phyloP scores from a whole-genome alignment of 306 rosid genomes.

The Chamaecrista fasciculata region DNA sequence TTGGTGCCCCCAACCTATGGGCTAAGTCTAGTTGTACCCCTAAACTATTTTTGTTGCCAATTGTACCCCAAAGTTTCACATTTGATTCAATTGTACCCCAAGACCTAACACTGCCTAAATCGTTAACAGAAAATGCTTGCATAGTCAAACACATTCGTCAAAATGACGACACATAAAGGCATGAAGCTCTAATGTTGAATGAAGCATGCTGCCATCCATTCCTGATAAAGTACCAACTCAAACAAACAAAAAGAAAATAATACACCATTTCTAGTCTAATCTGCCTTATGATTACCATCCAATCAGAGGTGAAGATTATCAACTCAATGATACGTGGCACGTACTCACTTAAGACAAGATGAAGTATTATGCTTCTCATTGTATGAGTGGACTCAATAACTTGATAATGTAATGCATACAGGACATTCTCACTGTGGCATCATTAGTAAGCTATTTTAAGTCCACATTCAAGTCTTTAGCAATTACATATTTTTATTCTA shows the following conservation, averaged over 20 bases:
- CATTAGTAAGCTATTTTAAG: neutral
- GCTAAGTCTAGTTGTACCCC: no score
- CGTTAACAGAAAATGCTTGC: no score
- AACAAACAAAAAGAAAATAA: neutral
- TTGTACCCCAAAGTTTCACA: no score
- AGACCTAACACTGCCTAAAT: no score
- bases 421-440: no score
- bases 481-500: neutral
- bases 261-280: neutral
- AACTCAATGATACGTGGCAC: neutral
- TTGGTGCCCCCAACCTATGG: no score
- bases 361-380: neutral
- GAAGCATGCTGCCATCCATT: neutral
- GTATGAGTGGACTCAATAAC: slow-evolving; percentile 3
- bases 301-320: neutral
- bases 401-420: slow-evolving; percentile 4
- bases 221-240: neutral
- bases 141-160: neutral
- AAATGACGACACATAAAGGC: neutral
- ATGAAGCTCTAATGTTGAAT: neutral
- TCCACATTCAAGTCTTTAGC: neutral
- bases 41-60: no score
- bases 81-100: no score
- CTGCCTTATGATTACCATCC: neutral
- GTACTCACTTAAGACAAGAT: neutral